Conservation (phyloP, 768 basidiomycete species). For the Trametes coccinea region DNA sequence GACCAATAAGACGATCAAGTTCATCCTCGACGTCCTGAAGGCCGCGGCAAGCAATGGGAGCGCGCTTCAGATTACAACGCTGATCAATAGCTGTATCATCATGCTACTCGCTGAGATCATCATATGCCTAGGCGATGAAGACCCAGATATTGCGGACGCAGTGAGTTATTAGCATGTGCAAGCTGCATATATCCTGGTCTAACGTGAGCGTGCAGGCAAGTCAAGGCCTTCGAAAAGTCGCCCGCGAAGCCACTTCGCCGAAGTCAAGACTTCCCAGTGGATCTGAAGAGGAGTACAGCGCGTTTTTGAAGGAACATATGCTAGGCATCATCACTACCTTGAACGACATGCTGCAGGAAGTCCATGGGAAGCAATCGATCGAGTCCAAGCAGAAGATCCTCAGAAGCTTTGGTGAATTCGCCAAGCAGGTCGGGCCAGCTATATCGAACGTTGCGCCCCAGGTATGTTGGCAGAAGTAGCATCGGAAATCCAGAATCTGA, state of each 20-base stretch:
- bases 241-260: constrained; percentile 32
- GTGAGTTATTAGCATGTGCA: constrained; percentile 37
- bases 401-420: constrained; percentile 72
- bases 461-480: constrained; percentile 44
- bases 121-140: constrained; percentile 73
- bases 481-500: background rate
- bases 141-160: constrained; percentile 42
- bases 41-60: constrained; percentile 41
- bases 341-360: constrained; percentile 85
- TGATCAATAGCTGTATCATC: constrained; percentile 68
- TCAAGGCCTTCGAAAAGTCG: constrained; percentile 47
- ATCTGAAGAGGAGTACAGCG: constrained; percentile 44
- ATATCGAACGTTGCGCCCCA: constrained; percentile 84
- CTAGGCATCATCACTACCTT: constrained; percentile 83
- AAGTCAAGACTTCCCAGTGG: constrained; percentile 29
- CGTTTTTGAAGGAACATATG: constrained; percentile 73
- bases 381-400: constrained; percentile 75
- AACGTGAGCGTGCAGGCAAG: constrained; percentile 42
- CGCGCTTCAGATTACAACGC: constrained; percentile 43
- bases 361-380: constrained; percentile 72
- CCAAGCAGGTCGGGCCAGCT: constrained; percentile 65
- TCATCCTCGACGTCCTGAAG: constrained; percentile 60
- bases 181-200: constrained; percentile 24
- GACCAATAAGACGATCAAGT: constrained; percentile 60
- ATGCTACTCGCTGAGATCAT: constrained; percentile 75